These are phyloP conservation scores for Venturia asperata DNA, from an alignment of 2,329 filamentous ascomycete genomes.

Conservation along the genomic window DNA sequence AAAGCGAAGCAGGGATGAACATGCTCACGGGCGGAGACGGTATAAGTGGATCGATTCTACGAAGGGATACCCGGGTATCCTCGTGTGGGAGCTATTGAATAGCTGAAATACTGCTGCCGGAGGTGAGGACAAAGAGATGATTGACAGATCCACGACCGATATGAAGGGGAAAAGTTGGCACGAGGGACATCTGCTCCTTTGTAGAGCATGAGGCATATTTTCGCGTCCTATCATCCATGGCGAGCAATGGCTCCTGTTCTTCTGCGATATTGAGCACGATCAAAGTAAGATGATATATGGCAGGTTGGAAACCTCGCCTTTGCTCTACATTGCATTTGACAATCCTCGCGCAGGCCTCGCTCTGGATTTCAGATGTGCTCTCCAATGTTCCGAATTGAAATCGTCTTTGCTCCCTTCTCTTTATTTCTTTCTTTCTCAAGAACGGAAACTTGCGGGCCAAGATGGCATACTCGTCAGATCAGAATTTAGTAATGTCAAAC, in stretches of 20 bases:
- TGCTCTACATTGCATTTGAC: background rate
- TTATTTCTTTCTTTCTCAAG: no score
- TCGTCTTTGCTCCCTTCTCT: no score
- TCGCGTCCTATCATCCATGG: background rate
- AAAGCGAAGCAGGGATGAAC: constrained; percentile 29
- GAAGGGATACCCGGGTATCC: constrained; percentile 1
- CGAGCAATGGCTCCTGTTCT: background rate
- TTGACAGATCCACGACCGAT: background rate
- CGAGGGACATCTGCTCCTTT: background rate
- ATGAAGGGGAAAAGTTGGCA: background rate
- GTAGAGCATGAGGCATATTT: background rate
- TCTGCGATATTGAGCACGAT: background rate
- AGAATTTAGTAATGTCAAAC: no score
- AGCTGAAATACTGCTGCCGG: background rate
- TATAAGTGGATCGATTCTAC: background rate
- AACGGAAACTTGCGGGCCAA: no score
- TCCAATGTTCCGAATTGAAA: no score
- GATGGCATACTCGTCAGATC: no score
- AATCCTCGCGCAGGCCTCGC: background rate
- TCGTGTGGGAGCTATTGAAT: background rate
- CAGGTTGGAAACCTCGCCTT: background rate
- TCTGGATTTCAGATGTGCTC: no score
- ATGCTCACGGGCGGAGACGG: background rate
- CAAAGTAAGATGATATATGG: constrained; percentile 12
- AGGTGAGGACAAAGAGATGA: background rate